Conservation (phyloP, 768 basidiomycete genomes). For the Termitomyces heimii region DNA sequence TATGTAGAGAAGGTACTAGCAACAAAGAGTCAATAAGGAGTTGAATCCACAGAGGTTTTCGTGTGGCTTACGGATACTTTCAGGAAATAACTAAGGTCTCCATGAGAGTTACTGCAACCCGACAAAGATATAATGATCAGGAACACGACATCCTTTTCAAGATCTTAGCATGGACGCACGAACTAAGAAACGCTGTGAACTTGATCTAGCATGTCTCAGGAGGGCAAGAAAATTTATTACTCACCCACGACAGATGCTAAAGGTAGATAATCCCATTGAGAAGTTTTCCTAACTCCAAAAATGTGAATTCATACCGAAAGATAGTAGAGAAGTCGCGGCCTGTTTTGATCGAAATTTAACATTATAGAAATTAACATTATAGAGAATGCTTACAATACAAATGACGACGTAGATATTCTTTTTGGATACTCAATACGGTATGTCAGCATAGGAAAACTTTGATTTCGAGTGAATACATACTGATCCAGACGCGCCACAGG, state of each 20-base stretch:
- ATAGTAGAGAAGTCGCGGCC: neutral
- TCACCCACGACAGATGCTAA: neutral
- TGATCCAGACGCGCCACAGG: conserved; percentile 6
- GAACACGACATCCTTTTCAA: no score
- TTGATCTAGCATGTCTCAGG: neutral
- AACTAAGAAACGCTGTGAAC: neutral
- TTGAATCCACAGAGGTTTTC: neutral
- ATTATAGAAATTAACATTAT: no score
- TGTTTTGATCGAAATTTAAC: neutral
- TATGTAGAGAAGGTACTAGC: conserved; percentile 11
- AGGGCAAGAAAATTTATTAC: no score
- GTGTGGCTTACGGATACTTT: neutral
- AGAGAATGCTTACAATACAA: neutral
- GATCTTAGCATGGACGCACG: neutral
- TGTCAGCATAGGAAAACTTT: neutral
- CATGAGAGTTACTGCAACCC: neutral
- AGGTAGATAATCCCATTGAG: neutral
- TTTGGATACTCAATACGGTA: neutral
- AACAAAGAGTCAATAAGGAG: neutral
- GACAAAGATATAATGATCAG: neutral
- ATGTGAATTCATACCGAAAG: neutral
- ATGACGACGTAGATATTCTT: neutral
- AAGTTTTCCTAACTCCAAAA: neutral
- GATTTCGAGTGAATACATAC: neutral
- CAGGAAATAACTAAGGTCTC: neutral